Percentiles rank a stretch among this genome's conserved stretches.
phyloP scores from a whole-genome alignment of 2,329 filamentous ascomycete genomes.

The Nakataea oryzae region DNA sequence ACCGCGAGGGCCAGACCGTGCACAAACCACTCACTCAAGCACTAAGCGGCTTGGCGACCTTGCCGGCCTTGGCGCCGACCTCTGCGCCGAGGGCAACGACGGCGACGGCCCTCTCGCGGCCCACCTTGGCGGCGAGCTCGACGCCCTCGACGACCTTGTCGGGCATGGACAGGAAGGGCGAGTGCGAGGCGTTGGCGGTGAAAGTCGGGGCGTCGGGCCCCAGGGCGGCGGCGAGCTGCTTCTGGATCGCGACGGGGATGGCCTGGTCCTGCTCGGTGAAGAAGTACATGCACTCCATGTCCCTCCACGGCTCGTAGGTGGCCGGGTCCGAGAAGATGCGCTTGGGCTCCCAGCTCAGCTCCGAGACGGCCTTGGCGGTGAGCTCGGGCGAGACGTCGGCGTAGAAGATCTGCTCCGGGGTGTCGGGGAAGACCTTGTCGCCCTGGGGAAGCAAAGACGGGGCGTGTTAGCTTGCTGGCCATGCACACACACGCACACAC shows the following conservation, averaged over 20 bases:
- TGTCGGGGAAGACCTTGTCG: constrained; percentile 4
- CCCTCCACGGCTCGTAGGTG: constrained; percentile 6
- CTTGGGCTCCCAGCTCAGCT: background rate
- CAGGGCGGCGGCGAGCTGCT: constrained; percentile 4
- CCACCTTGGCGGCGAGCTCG: constrained; percentile 4
- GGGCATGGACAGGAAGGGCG: constrained; percentile 35
- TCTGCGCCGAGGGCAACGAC: no score
- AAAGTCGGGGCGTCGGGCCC: background rate
- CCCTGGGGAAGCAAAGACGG: background rate
- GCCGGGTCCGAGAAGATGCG: constrained; percentile 3
- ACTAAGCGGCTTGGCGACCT: no score
- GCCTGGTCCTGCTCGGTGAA: constrained; percentile 7
- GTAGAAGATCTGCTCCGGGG: constrained; percentile 5
- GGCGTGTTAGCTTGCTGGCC: background rate
- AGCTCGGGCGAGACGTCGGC: constrained; percentile 3
- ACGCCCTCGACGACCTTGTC: constrained; percentile 26
- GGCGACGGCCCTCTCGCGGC: no score
- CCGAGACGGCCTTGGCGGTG: constrained; percentile 4
- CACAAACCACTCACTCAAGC: no score
- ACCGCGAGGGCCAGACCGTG: no score
- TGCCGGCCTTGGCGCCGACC: no score
- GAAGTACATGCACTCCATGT: background rate
- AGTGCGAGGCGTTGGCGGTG: constrained; percentile 30
- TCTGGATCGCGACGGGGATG: constrained; percentile 5
- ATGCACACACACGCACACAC: no score